These are phyloP conservation scores for Trametes sp. DNA, from an alignment of 1,284 basidiomycete genomes.

Conservation along the genomic window DNA sequence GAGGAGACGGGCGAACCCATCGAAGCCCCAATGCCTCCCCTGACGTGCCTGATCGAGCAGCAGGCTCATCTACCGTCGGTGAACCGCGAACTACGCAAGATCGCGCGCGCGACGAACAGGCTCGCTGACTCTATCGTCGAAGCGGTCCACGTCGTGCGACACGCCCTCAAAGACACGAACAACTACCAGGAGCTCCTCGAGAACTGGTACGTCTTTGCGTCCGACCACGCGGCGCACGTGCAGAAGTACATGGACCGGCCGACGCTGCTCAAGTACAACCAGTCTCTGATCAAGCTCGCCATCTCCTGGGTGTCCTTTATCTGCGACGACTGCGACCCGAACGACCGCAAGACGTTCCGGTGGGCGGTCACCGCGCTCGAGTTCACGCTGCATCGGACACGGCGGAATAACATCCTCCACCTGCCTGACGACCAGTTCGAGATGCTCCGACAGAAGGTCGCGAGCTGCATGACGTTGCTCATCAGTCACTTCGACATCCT, in stretches of 20 bases:
- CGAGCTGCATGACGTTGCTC: slow-evolving; percentile 94
- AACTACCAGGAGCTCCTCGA: slow-evolving; percentile 90
- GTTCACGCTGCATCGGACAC: slow-evolving; percentile 91
- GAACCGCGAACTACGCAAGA: slow-evolving; percentile 91
- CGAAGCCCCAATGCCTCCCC: slow-evolving; percentile 52
- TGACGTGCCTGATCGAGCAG: slow-evolving; percentile 78
- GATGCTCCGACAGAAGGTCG: slow-evolving; percentile 90
- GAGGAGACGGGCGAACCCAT: slow-evolving; percentile 56
- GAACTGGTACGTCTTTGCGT: slow-evolving; percentile 97
- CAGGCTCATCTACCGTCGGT: slow-evolving; percentile 93
- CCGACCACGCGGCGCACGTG: slow-evolving; percentile 90
- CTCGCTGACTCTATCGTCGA: slow-evolving; percentile 94
- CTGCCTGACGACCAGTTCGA: slow-evolving; percentile 91
- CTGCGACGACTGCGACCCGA: slow-evolving; percentile 96
- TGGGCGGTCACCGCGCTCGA: slow-evolving; percentile 98
- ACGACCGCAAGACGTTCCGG: slow-evolving; percentile 96
- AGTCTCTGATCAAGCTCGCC: slow-evolving; percentile 84
- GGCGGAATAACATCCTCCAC: slow-evolving; percentile 90
- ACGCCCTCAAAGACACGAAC: slow-evolving; percentile 64
- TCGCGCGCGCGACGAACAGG: slow-evolving; percentile 87
- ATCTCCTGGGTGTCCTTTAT: slow-evolving; percentile 99
- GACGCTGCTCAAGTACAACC: slow-evolving; percentile 80
- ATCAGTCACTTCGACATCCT: slow-evolving; percentile 99
- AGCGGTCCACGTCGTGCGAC: slow-evolving; percentile 86
- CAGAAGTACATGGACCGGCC: slow-evolving; percentile 86